A percentile compares a stretch with the other conserved stretches of the same genome.
phyloP scores from a whole-genome alignment of 352 stramenopile genomes.

The Phytopythium cucurbitacearum region DNA sequence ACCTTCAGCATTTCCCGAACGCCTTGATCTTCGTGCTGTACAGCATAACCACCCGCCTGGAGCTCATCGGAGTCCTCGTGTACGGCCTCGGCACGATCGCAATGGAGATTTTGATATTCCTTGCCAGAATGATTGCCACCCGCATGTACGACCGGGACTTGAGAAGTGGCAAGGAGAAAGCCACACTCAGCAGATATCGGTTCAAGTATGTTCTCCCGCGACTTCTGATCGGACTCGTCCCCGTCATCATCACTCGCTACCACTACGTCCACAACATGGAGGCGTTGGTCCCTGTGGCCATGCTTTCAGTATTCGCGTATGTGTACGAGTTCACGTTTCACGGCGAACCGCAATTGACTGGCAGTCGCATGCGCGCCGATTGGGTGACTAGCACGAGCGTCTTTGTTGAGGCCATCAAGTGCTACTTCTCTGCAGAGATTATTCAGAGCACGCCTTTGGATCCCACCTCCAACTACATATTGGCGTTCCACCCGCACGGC shows the following conservation, averaged over 20 bases:
- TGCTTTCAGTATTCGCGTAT: constrained; percentile 55
- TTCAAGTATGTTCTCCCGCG: constrained; percentile 55
- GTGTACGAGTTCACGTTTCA: constrained; percentile 65
- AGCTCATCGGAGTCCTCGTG: constrained; percentile 21
- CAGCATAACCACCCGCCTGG: constrained; percentile 38
- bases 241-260: constrained; percentile 35
- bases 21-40: constrained; percentile 50
- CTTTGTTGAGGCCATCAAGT: constrained; percentile 50
- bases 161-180: constrained; percentile 30
- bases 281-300: constrained; percentile 34
- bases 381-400: constrained; percentile 38
- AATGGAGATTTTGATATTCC: constrained; percentile 54
- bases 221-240: constrained; percentile 29
- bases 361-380: constrained; percentile 36
- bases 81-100: constrained; percentile 32
- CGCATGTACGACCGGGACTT: constrained; percentile 62
- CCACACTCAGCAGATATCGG: constrained; percentile 36
- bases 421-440: constrained; percentile 65
- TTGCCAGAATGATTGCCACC: constrained; percentile 46
- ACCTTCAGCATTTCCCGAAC: constrained; percentile 66
- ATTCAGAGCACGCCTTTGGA: constrained; percentile 54
- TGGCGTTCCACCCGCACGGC: constrained; percentile 78
- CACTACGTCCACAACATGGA: constrained; percentile 50
- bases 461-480: constrained; percentile 55
- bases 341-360: constrained; percentile 58